Conservation (phyloP, 371 early-diverging fungal species). For the Polyrhizophydium stewartii region DNA sequence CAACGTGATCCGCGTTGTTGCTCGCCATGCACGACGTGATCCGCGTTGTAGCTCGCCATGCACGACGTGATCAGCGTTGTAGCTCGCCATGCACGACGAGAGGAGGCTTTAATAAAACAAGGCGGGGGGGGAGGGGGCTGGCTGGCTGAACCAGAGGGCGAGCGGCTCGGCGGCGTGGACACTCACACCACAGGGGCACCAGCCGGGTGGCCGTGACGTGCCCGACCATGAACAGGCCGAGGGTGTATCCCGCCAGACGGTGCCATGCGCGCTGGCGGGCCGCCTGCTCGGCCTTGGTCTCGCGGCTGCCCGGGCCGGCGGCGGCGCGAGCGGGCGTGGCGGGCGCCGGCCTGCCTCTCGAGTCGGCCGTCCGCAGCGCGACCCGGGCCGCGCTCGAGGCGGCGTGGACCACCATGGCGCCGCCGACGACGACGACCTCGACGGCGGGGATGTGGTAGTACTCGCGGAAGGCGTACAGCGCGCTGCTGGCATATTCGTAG, state of each 20-base stretch:
- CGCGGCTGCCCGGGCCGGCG: background rate
- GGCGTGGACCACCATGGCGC: constrained; percentile 10
- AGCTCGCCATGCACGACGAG: no score
- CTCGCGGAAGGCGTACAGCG: constrained; percentile 12
- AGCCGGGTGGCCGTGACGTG: constrained; percentile 20
- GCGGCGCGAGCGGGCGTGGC: background rate
- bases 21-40: no score
- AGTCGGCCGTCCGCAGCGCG: background rate
- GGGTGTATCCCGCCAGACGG: constrained; percentile 14
- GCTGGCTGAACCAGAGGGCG: background rate
- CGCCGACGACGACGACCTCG: constrained; percentile 16
- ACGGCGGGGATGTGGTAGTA: constrained; percentile 19
- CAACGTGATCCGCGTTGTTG: no score
- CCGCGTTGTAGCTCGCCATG: no score
- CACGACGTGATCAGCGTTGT: no score
- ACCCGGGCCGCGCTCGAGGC: constrained; percentile 6
- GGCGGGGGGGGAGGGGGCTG: no score
- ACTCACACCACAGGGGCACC: constrained; percentile 13
- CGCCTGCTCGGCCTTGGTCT: background rate
- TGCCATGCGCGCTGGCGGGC: constrained; percentile 8
- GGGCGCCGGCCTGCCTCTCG: background rate
- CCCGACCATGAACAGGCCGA: constrained; percentile 5
- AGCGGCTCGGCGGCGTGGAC: background rate
- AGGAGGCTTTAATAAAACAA: no score
- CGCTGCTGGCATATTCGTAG: constrained; percentile 14